A percentile compares a stretch with the other conserved stretches of the same genome.
These are phyloP conservation scores for Cladophialophora immunda DNA, from an alignment of 2,329 filamentous ascomycete species.

Conservation along the genomic window DNA sequence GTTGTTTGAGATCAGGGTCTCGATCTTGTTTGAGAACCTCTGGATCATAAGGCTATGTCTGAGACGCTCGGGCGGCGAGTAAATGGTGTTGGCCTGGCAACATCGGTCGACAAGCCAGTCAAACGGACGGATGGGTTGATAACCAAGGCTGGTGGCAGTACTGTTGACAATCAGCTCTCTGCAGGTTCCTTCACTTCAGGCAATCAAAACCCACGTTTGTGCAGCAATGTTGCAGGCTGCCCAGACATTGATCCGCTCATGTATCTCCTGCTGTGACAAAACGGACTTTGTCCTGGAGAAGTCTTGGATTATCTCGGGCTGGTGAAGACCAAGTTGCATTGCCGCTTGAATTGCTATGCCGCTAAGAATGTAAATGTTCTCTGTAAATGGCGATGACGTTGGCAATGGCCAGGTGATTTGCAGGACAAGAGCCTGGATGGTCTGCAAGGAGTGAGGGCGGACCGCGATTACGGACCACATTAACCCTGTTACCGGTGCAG, in stretches of 20 bases:
- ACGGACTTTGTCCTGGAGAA: not conserved
- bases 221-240: constrained; percentile 8
- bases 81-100: not conserved
- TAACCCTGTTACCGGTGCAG: not conserved
- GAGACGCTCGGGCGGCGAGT: not conserved
- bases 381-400: not conserved
- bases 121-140: constrained; percentile 2
- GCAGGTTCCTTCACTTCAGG: not conserved
- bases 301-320: constrained; percentile 9
- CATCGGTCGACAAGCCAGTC: not conserved
- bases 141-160: constrained; percentile 2
- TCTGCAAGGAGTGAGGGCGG: not conserved
- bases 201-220: constrained; percentile 4
- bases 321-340: constrained; percentile 10
- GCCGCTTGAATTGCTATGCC: constrained; percentile 13
- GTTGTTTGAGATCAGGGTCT: not conserved
- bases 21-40: not conserved
- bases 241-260: not conserved
- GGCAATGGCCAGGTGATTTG: constrained; percentile 14
- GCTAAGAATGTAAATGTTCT: constrained; percentile 7
- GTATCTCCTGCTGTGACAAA: not conserved
- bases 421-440: not conserved
- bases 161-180: constrained; percentile 5
- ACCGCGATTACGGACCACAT: not conserved
- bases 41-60: not conserved